A percentile compares a stretch with the other conserved stretches of the same genome.
Evolutionary conservation across 129 eudicot genomes (phyloP).

Genomic region (Deinandra increscens): DNA sequence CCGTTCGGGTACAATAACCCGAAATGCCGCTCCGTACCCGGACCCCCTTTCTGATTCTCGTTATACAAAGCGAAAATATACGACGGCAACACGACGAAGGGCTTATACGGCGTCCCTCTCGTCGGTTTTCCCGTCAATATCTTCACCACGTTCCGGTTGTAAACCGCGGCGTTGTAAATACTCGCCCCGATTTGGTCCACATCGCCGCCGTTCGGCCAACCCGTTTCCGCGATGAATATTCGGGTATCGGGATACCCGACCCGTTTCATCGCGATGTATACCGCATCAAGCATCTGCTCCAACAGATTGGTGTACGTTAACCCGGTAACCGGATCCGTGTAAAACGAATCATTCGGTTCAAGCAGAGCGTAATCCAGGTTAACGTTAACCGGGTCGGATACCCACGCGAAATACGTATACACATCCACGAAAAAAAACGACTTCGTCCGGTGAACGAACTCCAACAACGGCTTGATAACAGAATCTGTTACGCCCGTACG

Average conservation of each 20-base stretch:
- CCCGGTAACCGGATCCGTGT: constrained; percentile 56
- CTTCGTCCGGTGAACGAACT: constrained; percentile 56
- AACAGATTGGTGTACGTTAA: constrained; percentile 55
- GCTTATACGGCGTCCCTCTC: constrained; percentile 69
- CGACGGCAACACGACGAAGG: constrained; percentile 51
- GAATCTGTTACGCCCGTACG: constrained; percentile 42
- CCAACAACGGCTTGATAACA: constrained; percentile 53
- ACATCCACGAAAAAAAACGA: constrained; percentile 68
- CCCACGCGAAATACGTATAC: constrained; percentile 71
- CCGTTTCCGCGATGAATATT: constrained; percentile 74
- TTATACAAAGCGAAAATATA: constrained; percentile 74
- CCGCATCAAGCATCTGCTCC: constrained; percentile 82
- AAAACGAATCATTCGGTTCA: constrained; percentile 25
- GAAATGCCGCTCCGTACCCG: constrained; percentile 84
- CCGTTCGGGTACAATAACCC: constrained; percentile 80
- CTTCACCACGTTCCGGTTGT: constrained; percentile 68
- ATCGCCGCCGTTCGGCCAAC: constrained; percentile 94
- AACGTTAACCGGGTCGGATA: constrained; percentile 40
- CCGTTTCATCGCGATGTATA: constrained; percentile 57
- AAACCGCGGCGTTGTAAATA: constrained; percentile 75
- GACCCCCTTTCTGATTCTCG: constrained; percentile 74
- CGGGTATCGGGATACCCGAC: constrained; percentile 67
- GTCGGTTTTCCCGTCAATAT: constrained; percentile 51
- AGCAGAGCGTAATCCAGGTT: constrained; percentile 59
- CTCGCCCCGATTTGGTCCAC: constrained; percentile 67